A percentile compares a stretch with the other conserved stretches of the same genome.
Evolutionary conservation across 169 alveolate genomes (phyloP).

Genomic region (Plasmodium coatneyi): DNA sequence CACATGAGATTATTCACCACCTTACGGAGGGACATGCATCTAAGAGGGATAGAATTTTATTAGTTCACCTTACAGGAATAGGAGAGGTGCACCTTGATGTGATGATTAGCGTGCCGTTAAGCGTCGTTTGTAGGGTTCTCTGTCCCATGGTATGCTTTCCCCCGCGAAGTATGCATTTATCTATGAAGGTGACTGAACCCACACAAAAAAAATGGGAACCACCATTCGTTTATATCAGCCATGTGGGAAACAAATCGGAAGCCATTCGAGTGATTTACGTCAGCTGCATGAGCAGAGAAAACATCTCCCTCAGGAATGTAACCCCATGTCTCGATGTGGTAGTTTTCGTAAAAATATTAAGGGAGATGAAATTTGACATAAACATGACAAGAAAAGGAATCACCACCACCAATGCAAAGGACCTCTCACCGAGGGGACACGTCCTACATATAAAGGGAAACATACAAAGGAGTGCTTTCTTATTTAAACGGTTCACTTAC

Average conservation of each 20-base stretch:
- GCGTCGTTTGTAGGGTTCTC: not conserved
- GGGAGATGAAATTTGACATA: not conserved
- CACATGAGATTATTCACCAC: not conserved
- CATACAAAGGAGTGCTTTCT: not conserved
- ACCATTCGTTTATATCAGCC: not conserved
- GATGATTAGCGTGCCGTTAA: not conserved
- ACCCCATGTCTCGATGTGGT: slow-evolving; percentile 26
- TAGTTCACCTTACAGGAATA: not conserved
- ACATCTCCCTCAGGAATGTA: not conserved
- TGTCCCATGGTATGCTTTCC: not conserved
- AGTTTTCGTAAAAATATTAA: slow-evolving; percentile 24
- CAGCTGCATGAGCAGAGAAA: slow-evolving; percentile 6
- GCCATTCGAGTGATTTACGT: slow-evolving; percentile 10
- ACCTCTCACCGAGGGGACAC: not conserved
- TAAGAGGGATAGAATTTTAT: not conserved
- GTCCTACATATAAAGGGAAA: not conserved
- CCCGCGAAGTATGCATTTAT: not conserved
- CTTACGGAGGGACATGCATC: not conserved
- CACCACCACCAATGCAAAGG: not conserved
- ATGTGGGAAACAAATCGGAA: slow-evolving; percentile 23
- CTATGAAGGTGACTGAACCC: not conserved
- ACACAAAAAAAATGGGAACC: too few species aligned
- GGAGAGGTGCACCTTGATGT: slow-evolving; percentile 4
- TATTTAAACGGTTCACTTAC: slow-evolving; percentile 23
- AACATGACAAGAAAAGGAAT: not conserved